Evolutionary conservation across 1,284 basidiomycete species (phyloP).

Genomic region (Ustilago crameri): DNA sequence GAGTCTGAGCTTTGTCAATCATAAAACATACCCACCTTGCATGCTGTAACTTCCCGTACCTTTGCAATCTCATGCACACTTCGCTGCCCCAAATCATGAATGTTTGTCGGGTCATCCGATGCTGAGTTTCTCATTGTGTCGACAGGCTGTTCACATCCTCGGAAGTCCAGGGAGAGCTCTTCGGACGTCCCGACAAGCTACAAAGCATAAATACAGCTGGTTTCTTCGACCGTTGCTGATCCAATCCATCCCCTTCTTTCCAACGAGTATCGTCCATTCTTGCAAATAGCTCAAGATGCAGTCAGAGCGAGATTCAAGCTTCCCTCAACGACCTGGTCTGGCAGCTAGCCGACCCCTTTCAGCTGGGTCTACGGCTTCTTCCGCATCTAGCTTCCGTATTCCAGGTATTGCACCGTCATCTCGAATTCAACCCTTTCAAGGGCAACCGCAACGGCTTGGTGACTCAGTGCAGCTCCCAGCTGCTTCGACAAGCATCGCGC

Average conservation of each 20-base stretch:
- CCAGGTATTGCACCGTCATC: constrained; percentile 20
- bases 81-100: constrained; percentile 1
- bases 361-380: constrained; percentile 22
- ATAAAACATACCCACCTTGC: constrained; percentile 23
- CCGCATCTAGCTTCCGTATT: constrained; percentile 34
- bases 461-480: neutral
- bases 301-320: neutral
- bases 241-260: neutral
- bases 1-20: constrained; percentile 28
- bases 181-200: constrained; percentile 19
- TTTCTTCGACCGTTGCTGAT: neutral
- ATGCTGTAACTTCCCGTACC: neutral
- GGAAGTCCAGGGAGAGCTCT: neutral
- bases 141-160: neutral
- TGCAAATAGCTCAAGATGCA: constrained; percentile 6
- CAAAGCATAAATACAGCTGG: constrained; percentile 15
- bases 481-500: constrained; percentile 8
- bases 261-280: neutral
- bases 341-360: constrained; percentile 10
- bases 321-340: neutral
- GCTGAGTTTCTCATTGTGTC: neutral
- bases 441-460: neutral
- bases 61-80: constrained; percentile 7
- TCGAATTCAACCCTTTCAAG: neutral
- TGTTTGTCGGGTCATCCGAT: constrained; percentile 3